Conservation (phyloP, 108 stramenopile species). For the Pseudonitzschia pungens region DNA sequence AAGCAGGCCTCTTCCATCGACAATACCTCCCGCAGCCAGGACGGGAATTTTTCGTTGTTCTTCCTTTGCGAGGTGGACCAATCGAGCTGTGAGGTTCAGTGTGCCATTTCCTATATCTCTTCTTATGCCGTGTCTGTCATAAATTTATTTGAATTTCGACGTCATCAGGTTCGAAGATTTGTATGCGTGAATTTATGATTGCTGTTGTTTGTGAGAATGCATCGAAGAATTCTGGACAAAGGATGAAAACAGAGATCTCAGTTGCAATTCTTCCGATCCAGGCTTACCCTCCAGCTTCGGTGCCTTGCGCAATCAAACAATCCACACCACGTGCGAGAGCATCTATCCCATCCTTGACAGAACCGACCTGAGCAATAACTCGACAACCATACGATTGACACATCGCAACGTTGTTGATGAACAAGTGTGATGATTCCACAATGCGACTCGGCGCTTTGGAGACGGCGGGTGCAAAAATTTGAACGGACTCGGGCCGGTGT, state of each 20-base stretch:
- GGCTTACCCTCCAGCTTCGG: conserved; percentile 62
- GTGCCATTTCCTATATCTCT: conserved; percentile 67
- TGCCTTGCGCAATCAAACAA: conserved; percentile 74
- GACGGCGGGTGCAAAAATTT: conserved; percentile 79
- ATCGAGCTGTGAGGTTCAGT: conserved; percentile 50
- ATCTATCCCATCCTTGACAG: conserved; percentile 50
- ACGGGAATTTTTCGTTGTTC: conserved; percentile 41
- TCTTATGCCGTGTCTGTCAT: conserved; percentile 59
- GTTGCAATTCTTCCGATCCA: too few relatives aligned
- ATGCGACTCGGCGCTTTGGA: background rate
- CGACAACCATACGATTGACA: conserved; percentile 53
- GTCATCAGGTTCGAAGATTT: too few relatives aligned
- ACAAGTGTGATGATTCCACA: background rate
- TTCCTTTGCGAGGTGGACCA: conserved; percentile 33
- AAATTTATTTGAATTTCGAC: background rate
- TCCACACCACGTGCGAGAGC: conserved; percentile 61
- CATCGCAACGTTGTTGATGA: conserved; percentile 46
- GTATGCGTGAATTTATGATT: too few relatives aligned
- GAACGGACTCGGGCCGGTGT: conserved; percentile 50
- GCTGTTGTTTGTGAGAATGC: too few relatives aligned
- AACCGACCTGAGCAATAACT: conserved; percentile 75
- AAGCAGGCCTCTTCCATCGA: conserved; percentile 63
- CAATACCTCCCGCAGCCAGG: conserved; percentile 74
- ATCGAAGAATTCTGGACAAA: too few relatives aligned
- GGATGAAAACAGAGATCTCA: conserved; percentile 4